These are phyloP conservation scores for Talaromyces amestolkiae DNA, from an alignment of 2,329 filamentous ascomycete genomes.

Conservation along the genomic window DNA sequence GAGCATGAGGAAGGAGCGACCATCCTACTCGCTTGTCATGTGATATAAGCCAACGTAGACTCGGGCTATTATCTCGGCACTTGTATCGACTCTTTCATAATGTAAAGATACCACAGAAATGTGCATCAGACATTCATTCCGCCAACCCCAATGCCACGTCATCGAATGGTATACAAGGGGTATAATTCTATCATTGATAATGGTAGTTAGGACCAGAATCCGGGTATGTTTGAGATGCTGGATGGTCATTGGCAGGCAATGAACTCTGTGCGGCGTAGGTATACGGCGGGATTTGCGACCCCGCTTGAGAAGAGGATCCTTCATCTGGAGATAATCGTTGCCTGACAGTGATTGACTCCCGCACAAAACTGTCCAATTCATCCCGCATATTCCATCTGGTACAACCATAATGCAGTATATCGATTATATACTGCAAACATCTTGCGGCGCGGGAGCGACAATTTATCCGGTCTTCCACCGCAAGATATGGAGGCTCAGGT, in stretches of 20 bases:
- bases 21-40: not conserved
- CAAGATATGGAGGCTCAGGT: conserved; percentile 33
- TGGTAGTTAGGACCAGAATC: not conserved
- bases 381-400: conserved; percentile 35
- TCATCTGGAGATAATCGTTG: conserved; percentile 7
- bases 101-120: not conserved
- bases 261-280: not conserved
- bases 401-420: conserved; percentile 34
- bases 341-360: conserved; percentile 29
- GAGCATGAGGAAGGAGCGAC: conserved; percentile 12
- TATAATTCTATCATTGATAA: not conserved
- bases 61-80: not conserved
- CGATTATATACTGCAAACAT: conserved; percentile 33
- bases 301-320: not conserved
- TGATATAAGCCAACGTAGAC: not conserved
- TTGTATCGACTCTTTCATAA: not conserved
- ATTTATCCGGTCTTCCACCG: conserved; percentile 33
- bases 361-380: conserved; percentile 34
- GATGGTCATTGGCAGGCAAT: conserved; percentile 5
- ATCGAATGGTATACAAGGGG: not conserved
- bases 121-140: not conserved
- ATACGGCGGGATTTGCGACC: not conserved
- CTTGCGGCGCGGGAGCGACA: conserved; percentile 33
- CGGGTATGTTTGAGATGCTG: not conserved
- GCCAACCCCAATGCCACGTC: not conserved